Conservation (phyloP, 305 asterid genomes). For the Ajuga reptans region DNA sequence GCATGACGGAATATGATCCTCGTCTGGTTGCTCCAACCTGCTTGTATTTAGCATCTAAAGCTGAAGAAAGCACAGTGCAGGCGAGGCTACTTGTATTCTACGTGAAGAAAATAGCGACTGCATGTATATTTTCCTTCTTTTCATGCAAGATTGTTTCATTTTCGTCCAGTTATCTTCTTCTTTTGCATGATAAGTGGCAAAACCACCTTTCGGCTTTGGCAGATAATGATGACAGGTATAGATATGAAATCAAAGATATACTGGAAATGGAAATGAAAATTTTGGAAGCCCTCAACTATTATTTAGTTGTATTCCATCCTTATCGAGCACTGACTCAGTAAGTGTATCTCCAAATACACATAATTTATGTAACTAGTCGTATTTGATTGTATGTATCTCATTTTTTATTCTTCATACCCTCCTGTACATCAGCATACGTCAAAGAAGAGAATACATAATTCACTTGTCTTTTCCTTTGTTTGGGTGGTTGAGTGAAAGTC, state of each 20-base stretch:
- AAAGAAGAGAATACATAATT: not conserved
- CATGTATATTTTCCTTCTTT: slow-evolving; percentile 3
- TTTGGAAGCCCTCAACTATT: slow-evolving; percentile 86
- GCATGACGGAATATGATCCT: slow-evolving; percentile 86
- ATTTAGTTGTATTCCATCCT: slow-evolving; percentile 87
- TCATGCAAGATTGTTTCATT: not conserved
- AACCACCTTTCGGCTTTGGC: slow-evolving; percentile 29
- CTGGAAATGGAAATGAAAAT: slow-evolving; percentile 97
- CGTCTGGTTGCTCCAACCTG: slow-evolving; percentile 89
- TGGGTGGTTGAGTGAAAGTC: not conserved
- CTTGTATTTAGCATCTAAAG: slow-evolving; percentile 93
- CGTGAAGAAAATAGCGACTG: slow-evolving; percentile 64
- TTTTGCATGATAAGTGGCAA: slow-evolving; percentile 13
- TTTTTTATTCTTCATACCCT: not conserved
- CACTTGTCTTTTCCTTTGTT: not conserved
- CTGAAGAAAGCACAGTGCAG: slow-evolving; percentile 94
- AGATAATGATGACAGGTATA: slow-evolving; percentile 72
- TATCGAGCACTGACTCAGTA: slow-evolving; percentile 72
- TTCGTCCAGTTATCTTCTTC: not conserved
- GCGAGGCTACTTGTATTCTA: slow-evolving; percentile 78
- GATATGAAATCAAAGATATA: slow-evolving; percentile 77
- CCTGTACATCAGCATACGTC: not conserved
- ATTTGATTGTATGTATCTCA: not conserved
- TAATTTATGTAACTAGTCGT: not conserved
- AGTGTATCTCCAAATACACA: slow-evolving; percentile 27